Evolutionary conservation across 257 asterid species (phyloP), one percentile per base, ranked within the genome.

Genomic region (Haberlea rhodopensis): DNA sequence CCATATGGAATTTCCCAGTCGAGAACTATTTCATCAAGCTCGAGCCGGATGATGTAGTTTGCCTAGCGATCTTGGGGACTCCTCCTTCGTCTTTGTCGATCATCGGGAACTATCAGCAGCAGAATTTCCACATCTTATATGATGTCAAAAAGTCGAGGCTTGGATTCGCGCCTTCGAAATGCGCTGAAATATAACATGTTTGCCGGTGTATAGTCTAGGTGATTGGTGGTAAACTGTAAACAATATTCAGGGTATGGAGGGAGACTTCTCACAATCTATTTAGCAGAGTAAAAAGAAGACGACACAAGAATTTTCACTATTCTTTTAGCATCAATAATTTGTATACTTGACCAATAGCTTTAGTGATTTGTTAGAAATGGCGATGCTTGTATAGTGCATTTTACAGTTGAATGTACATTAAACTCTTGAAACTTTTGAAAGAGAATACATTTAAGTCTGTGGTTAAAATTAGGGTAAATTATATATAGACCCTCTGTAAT

Each of bases 51-150:
- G 94, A 82, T 11, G 79, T 92, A 9, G 77, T 84, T n/a, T 92
- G 98, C 45, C 71, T 92, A 78, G 98, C 96, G 1, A 84, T 92
- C 7, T 22, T 92, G 58, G 98, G 96, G 34, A 89, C 96, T 28
- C 87, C 96, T 6, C 71, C 74, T 0, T 76, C 91, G 15, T 80
- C 80, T n/a, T 28, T 92, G n/a, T 89, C 98, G 0, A 92, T 92
- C 13, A 84, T 92, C 19, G 98, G 98, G 4, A 92, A 92, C 37
- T 89, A 89, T 19, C 98, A 92, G 52, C 98, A 92, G 76, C 98
- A 92, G 79, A 89, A 92, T 67, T 92, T 92, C 45, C 97, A 87
- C 21, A 78, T 92, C 20, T 20, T 85, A 65, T 92, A 89, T 58
- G 98, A 92, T 53, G 81, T 85, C 0, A 84, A 81, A 56, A 63